These are phyloP conservation scores for Hypholoma fasciculare DNA, from an alignment of 768 basidiomycete genomes.

Conservation along the genomic window DNA sequence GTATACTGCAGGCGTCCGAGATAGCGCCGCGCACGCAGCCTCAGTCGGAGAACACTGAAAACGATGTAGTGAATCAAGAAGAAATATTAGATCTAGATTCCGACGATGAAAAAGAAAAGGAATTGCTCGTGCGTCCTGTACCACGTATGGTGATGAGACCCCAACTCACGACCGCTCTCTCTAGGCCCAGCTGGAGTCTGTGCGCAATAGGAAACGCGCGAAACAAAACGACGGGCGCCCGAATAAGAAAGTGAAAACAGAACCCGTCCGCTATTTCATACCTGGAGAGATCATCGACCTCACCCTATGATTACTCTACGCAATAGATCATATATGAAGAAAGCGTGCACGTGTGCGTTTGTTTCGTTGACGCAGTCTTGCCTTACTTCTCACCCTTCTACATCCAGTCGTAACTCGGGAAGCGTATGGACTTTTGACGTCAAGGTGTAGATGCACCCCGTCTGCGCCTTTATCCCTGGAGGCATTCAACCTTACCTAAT, in stretches of 20 bases:
- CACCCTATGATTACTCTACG: neutral
- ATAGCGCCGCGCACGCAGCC: constrained; percentile 8
- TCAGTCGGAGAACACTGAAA: neutral
- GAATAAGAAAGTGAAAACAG: neutral
- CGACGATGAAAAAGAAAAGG: neutral
- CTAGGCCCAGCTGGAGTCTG: constrained; percentile 3
- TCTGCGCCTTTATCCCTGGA: too few species aligned
- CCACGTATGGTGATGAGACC: too few species aligned
- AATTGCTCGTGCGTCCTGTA: neutral
- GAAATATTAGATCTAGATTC: neutral
- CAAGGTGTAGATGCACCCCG: too few species aligned
- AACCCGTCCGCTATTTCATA: neutral
- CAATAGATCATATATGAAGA: too few species aligned
- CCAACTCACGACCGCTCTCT: neutral
- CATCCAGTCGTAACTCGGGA: too few species aligned
- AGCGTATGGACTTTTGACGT: too few species aligned
- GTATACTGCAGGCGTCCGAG: constrained; percentile 16
- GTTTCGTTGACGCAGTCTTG: too few species aligned
- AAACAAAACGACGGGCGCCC: neutral
- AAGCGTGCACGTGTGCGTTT: too few species aligned
- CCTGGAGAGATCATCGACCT: neutral
- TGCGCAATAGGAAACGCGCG: constrained; percentile 2
- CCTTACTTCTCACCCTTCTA: too few species aligned
- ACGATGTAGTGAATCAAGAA: neutral
- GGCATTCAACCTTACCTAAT: too few species aligned